phyloP scores from a whole-genome alignment of 164 flowering plant species.

The Nymphaea colorata region DNA sequence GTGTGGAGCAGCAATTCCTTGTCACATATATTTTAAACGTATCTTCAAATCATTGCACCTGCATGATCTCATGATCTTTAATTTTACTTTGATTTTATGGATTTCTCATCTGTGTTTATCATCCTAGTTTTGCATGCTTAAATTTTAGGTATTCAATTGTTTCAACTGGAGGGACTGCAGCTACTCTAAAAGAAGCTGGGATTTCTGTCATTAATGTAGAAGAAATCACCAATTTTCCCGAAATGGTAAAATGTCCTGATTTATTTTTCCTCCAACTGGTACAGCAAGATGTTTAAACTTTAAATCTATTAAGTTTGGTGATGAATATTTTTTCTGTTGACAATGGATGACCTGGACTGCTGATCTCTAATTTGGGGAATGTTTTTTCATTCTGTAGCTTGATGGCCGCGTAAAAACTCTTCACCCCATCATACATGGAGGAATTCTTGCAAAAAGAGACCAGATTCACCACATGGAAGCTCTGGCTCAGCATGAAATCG shows the following conservation, averaged over 20 bases:
- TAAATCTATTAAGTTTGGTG: too few relatives aligned
- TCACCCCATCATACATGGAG: constrained; percentile 91
- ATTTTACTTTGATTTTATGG: not conserved
- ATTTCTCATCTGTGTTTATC: not conserved
- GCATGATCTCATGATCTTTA: not conserved
- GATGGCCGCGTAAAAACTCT: constrained; percentile 98
- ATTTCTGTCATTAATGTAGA: constrained; percentile 88
- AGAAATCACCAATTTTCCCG: constrained; percentile 79
- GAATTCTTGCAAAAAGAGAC: constrained; percentile 97
- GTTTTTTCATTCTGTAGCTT: constrained; percentile 36
- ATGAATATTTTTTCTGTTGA: too few relatives aligned
- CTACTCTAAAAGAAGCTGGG: constrained; percentile 70
- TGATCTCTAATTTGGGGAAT: too few relatives aligned
- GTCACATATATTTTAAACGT: not conserved
- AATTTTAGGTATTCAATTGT: constrained; percentile 63
- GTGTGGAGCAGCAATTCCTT: not conserved
- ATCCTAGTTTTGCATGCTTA: not conserved
- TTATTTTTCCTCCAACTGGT: too few relatives aligned
- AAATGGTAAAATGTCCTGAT: constrained; percentile 52
- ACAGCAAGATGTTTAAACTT: too few relatives aligned
- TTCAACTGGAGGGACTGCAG: constrained; percentile 98
- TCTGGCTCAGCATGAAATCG: constrained; percentile 73
- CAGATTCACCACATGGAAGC: constrained; percentile 82
- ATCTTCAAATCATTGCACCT: not conserved
- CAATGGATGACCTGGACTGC: too few relatives aligned